Conservation (phyloP, 345 rosid genomes). For the Cardiospermum halicacabum region DNA sequence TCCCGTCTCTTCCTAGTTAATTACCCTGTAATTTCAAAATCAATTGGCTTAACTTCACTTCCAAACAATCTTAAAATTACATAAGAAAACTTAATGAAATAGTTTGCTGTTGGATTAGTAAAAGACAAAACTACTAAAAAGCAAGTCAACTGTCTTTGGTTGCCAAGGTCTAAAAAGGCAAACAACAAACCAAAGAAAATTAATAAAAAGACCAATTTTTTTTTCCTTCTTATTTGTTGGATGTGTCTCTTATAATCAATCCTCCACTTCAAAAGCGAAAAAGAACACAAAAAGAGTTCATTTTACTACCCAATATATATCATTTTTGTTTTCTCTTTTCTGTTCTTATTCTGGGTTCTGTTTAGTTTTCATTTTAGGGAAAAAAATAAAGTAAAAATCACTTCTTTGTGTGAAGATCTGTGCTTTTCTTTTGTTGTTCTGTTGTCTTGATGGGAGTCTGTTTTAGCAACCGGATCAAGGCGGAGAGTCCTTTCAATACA, state of each 20-base stretch:
- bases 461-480: conserved; percentile 78
- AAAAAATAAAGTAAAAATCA: background rate
- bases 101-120: background rate
- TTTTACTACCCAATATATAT: too few relatives aligned
- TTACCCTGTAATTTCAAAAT: background rate
- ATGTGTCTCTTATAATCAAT: background rate
- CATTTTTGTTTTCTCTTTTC: too few relatives aligned
- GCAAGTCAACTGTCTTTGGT: conserved; percentile 29
- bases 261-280: background rate
- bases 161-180: conserved; percentile 25
- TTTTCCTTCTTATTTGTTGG: background rate
- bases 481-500: conserved; percentile 63
- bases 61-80: too few relatives aligned
- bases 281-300: background rate
- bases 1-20: background rate
- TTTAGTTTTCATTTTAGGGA: background rate
- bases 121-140: conserved; percentile 16
- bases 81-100: too few relatives aligned
- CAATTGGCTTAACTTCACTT: too few relatives aligned
- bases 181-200: background rate
- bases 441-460: conserved; percentile 78
- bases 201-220: background rate
- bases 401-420: conserved; percentile 15
- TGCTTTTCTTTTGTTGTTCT: conserved; percentile 8
- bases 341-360: conserved; percentile 11